phyloP scores from a whole-genome alignment of 108 stramenopile species.

The Cyclotella choctawhatcheeana region DNA sequence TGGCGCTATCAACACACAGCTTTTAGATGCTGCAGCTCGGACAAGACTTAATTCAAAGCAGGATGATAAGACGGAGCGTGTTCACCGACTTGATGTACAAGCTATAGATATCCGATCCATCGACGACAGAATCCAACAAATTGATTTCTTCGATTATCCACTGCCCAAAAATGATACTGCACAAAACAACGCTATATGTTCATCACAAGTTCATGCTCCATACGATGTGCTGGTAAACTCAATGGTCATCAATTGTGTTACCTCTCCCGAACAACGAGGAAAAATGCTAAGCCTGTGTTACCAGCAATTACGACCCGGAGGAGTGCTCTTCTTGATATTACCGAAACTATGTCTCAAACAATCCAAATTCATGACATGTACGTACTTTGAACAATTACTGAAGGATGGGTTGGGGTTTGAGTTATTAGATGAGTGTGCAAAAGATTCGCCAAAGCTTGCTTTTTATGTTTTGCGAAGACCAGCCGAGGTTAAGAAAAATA shows the following conservation, averaged over 20 bases:
- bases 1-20: conserved; percentile 95
- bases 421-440: conserved; percentile 49
- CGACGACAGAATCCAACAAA: conserved; percentile 80
- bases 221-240: conserved; percentile 64
- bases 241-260: conserved; percentile 97
- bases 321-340: conserved; percentile 78
- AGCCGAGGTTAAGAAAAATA: background rate
- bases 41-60: conserved; percentile 31
- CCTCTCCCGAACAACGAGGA: conserved; percentile 78
- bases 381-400: conserved; percentile 66
- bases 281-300: conserved; percentile 78
- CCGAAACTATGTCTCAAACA: conserved; percentile 81
- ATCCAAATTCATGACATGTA: conserved; percentile 64
- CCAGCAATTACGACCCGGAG: conserved; percentile 78
- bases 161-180: conserved; percentile 21
- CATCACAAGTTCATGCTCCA: conserved; percentile 2
- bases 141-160: conserved; percentile 83
- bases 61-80: conserved; percentile 24
- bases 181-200: background rate
- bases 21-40: conserved; percentile 75
- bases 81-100: conserved; percentile 65
- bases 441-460: conserved; percentile 81
- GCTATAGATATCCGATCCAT: conserved; percentile 90
- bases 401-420: conserved; percentile 69
- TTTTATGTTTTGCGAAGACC: conserved; percentile 78